These are phyloP conservation scores for Asterella californica DNA, from an alignment of 225 moss, liverwort and hornwort species.

Conservation along the genomic window DNA sequence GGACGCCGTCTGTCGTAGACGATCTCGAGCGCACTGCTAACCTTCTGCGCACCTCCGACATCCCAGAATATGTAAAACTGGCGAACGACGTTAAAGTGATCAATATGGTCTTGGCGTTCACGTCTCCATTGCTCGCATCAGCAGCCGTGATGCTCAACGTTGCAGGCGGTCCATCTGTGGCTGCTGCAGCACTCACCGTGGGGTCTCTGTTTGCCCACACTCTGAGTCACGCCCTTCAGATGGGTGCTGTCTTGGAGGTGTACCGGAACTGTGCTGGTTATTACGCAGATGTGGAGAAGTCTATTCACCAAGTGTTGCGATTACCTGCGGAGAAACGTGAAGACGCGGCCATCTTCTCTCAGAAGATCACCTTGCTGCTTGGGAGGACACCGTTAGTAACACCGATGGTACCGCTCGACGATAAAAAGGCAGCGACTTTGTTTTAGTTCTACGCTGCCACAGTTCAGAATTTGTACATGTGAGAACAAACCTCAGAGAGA, in stretches of 20 bases:
- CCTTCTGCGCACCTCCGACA: slow-evolving; percentile 43
- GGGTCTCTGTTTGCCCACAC: slow-evolving; percentile 19
- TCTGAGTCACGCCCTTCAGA: slow-evolving; percentile 19
- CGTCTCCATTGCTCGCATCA: slow-evolving; percentile 29
- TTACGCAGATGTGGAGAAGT: slow-evolving; percentile 23
- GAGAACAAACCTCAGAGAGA: background rate
- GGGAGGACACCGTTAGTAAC: slow-evolving; percentile 6
- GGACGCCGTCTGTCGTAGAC: slow-evolving; percentile 37
- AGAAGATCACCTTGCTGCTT: slow-evolving; percentile 12
- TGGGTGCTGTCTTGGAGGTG: slow-evolving; percentile 29
- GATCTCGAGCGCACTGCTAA: slow-evolving; percentile 41
- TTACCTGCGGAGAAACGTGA: slow-evolving; percentile 19
- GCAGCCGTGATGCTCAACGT: slow-evolving; percentile 23
- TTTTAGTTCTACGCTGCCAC: slow-evolving; percentile 5
- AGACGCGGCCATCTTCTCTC: slow-evolving; percentile 18
- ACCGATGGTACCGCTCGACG: slow-evolving; percentile 2
- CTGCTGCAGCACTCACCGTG: slow-evolving; percentile 20
- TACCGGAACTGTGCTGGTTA: slow-evolving; percentile 35
- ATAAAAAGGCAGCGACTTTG: slow-evolving; percentile 3
- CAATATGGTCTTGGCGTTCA: slow-evolving; percentile 36
- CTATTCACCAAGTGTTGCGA: slow-evolving; percentile 21
- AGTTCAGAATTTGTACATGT: too few species aligned
- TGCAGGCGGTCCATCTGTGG: background rate
- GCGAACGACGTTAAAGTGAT: slow-evolving; percentile 33
- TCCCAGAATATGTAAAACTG: slow-evolving; percentile 38